Base-by-base conservation (phyloP, 768 basidiomycete genomes). In the Boletus eberwhitei region DNA sequence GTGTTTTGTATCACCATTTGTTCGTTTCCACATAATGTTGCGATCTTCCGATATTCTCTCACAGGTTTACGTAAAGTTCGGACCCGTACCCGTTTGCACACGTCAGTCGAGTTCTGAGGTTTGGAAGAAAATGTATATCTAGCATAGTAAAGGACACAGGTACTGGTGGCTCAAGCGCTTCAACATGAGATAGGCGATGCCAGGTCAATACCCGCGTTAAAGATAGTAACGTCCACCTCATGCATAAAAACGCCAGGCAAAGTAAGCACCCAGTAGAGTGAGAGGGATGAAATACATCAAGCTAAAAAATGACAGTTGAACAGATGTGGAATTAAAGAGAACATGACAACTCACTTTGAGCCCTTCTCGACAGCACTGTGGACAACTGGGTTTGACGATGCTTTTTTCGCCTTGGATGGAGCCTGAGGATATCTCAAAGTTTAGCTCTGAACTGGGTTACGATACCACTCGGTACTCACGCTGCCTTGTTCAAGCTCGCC, bases 241-340 rank as follows among this genome's bases (percentile, higher is more conserved):
- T 58, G 57, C 70, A 71, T 92, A 92, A 73, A 79, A 86, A 58
- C 91, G 82, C 84, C 85, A 96, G 45, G 85, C 93, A 62, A 96
- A 88, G 84, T 93, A 95, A 46, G 81, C 93, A 58, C 82, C 90
- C 43, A 96, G 74, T 26, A 91, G 73, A 42, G 76, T 82, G 39
- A 95, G 79, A 50, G 94, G 94, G 22, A 93, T 66, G 65, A 94
- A 84, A 80, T 93, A 96, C 80, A 89, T 85, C 71, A 87, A 53
- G 72, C 87, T 90, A 63, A 40, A 42, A 60, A 44, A 57, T 31
- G 49, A 60, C 22, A 47, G 6, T 19, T 47, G 47, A 44, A 37
- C 8, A 21, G 54, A 16, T 21, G 48, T 37, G 26, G 44, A 50
- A 41, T 48, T 1, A 13, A 24, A 4, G 48, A 46, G 42, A 47